These are phyloP conservation scores for Hirschfeldia incana DNA, from an alignment of 345 rosid species.

Conservation along the genomic window DNA sequence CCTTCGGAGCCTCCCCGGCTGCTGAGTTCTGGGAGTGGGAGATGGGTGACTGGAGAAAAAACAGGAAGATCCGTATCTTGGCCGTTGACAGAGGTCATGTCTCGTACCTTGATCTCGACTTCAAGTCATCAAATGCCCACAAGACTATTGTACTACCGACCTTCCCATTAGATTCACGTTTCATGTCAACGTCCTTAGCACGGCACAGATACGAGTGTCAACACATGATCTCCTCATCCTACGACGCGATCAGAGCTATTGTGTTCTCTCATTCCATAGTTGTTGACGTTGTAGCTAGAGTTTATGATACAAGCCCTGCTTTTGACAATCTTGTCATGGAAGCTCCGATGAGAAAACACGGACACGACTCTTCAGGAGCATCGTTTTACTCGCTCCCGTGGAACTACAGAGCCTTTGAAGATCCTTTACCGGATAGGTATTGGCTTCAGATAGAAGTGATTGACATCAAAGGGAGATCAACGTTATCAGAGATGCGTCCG, in stretches of 20 bases:
- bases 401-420: conserved; percentile 89
- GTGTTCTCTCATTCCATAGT: conserved; percentile 73
- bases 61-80: conserved; percentile 75
- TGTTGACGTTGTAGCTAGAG: conserved; percentile 66
- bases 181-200: conserved; percentile 71
- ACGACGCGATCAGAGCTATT: conserved; percentile 77
- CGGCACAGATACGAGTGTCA: conserved; percentile 63
- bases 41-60: conserved; percentile 98
- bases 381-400: conserved; percentile 74
- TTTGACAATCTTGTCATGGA: conserved; percentile 63
- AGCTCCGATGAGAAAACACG: conserved; percentile 62
- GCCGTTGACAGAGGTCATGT: conserved; percentile 90
- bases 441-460: conserved; percentile 83
- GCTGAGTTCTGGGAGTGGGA: conserved; percentile 99
- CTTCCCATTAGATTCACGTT: conserved; percentile 89
- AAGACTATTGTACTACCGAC: conserved; percentile 77
- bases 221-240: conserved; percentile 69
- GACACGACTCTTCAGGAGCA: conserved; percentile 51
- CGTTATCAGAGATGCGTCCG: conserved; percentile 65
- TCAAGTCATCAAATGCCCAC: conserved; percentile 54
- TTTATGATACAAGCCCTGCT: conserved; percentile 70
- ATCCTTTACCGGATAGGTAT: conserved; percentile 79
- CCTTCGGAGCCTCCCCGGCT: conserved; percentile 51
- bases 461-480: conserved; percentile 57
- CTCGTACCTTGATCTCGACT: conserved; percentile 73